phyloP scores from a whole-genome alignment of 1,139 yeast genomes.

The Debaryomycetaceae sp. region DNA sequence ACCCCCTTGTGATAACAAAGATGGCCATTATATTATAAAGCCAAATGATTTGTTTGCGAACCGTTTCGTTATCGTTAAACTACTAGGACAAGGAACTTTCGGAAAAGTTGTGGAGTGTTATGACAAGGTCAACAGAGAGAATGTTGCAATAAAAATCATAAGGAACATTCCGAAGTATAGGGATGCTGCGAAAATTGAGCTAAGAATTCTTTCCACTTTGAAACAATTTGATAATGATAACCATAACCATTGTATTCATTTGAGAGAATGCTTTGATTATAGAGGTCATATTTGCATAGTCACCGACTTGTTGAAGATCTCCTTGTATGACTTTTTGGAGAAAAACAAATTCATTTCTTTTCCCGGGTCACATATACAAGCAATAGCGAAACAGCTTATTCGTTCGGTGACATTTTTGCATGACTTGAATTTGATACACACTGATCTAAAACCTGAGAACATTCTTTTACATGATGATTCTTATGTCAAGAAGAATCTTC shows the following conservation, averaged over 20 bases:
- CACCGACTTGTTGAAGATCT: conserved; percentile 80
- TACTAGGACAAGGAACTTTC: conserved; percentile 96
- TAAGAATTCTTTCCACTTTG: conserved; percentile 73
- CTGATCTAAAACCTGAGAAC: conserved; percentile 95
- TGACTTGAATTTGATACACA: conserved; percentile 85
- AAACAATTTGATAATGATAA: conserved; percentile 74
- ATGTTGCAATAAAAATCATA: conserved; percentile 90
- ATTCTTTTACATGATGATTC: conserved; percentile 68
- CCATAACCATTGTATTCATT: conserved; percentile 67
- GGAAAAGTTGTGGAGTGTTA: conserved; percentile 86
- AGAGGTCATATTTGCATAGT: conserved; percentile 93
- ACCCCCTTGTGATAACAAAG: conserved; percentile 65
- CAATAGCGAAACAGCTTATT: conserved; percentile 80
- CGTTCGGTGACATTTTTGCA: conserved; percentile 87
- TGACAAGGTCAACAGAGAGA: conserved; percentile 54
- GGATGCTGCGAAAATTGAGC: conserved; percentile 84
- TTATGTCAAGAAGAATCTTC: conserved; percentile 31
- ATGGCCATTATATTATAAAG: conserved; percentile 77
- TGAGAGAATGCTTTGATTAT: conserved; percentile 88
- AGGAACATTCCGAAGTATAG: conserved; percentile 74
- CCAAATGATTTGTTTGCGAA: conserved; percentile 61
- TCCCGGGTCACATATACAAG: conserved; percentile 85
- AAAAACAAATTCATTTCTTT: conserved; percentile 69
- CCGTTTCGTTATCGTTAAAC: conserved; percentile 59
- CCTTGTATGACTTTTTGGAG: conserved; percentile 86